These are phyloP conservation scores for Guadua angustifolia DNA, from an alignment of 176 grass and related monocot genomes.

Conservation along the genomic window DNA sequence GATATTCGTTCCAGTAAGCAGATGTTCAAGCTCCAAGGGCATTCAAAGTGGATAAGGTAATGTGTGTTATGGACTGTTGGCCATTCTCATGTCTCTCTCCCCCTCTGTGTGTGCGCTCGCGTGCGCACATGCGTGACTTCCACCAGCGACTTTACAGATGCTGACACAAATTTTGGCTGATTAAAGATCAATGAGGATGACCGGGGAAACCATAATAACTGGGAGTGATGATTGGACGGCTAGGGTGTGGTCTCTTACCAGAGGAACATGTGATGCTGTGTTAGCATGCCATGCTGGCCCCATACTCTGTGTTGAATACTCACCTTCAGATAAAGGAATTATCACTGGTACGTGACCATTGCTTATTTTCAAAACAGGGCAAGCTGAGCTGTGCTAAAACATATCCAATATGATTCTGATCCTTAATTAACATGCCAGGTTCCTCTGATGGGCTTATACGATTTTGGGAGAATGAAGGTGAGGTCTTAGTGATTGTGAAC, in stretches of 20 bases:
- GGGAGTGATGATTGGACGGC: slow-evolving; percentile 99
- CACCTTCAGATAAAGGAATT: slow-evolving; percentile 95
- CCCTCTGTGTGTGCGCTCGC: not conserved
- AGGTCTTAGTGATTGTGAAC: slow-evolving; percentile 37
- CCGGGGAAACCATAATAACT: slow-evolving; percentile 85
- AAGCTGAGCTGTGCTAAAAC: slow-evolving; percentile 20
- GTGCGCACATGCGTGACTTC: not conserved
- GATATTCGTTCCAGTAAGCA: slow-evolving; percentile 91
- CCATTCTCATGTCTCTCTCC: not conserved
- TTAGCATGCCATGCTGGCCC: slow-evolving; percentile 97
- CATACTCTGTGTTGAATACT: slow-evolving; percentile 87
- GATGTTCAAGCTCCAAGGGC: slow-evolving; percentile 95
- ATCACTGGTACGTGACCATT: slow-evolving; percentile 76
- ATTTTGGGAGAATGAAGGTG: slow-evolving; percentile 99
- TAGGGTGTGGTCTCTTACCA: slow-evolving; percentile 89
- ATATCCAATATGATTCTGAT: slow-evolving; percentile 42
- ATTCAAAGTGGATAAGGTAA: slow-evolving; percentile 99
- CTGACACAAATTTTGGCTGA: slow-evolving; percentile 34
- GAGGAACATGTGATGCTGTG: slow-evolving; percentile 88
- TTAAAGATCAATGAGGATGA: slow-evolving; percentile 91
- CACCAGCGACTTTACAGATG: slow-evolving; percentile 24
- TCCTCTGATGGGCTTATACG: slow-evolving; percentile 92
- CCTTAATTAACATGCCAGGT: slow-evolving; percentile 60
- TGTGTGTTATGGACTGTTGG: slow-evolving; percentile 29
- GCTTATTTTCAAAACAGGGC: slow-evolving; percentile 19